Evolutionary conservation across 305 asterid genomes (phyloP), one percentile per base, ranked within the genome.

Genomic region (Fraxinus velutina): DNA sequence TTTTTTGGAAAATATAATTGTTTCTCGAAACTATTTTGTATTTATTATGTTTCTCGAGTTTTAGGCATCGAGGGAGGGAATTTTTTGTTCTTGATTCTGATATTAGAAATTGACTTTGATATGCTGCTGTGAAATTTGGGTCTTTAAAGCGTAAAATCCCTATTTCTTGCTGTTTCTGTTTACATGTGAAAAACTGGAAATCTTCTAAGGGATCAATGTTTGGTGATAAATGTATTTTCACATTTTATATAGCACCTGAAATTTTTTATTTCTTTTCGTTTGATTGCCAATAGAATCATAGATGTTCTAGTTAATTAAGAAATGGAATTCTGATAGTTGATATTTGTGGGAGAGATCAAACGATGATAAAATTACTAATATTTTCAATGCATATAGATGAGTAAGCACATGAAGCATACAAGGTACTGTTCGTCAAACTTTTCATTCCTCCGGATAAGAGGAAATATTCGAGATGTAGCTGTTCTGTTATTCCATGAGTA

Each of bases 51-150:
- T 57, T 57, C 5, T 57, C 27, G 2, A 21, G 71, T 62, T 19
- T 22, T 62, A 19, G 4, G 29, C 30, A 62, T 62, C 15, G 1
- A 60, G 13, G 12, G 70, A 17, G 70, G 70, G 70, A 19, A 19
- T 60, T 78, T 78, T 44, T 68, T 12, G 36, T 29, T 21, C 21
- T 79, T 76, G 77, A 76, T 37, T 75, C 33, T 52, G 76, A 57
- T 32, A 47, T 79, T 78, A 32, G 78, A 79, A 75, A 1, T 80
- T 73, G 84, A 71, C 17, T 64, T 30, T 82, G 82, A 76, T 76
- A 74, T 17, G 47, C 75, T 78, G 84, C 73, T 66, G 76, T 76
- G 79, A 77, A 33, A 64, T 52, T 76, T 32, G 64, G 27, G 80
- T 60, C 74, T 12, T 75, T 13, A 19, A 52, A 81, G 29, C 73